A percentile compares a stretch with the other conserved stretches of the same genome.
Evolutionary conservation across 1,139 yeast species (phyloP).

Genomic region (Geotrichum bryndzae): DNA sequence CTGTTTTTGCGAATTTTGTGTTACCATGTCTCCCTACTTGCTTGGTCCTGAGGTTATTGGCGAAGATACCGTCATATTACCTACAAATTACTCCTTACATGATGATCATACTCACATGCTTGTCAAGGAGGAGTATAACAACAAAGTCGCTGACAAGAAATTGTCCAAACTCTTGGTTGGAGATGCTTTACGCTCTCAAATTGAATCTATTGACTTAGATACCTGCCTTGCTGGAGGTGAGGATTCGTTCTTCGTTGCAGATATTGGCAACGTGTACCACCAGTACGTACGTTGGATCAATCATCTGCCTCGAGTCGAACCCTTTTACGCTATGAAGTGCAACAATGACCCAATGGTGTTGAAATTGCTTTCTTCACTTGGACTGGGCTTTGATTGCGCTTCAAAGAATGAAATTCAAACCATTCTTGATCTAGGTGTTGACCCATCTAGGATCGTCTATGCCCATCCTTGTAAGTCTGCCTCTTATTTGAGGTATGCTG

Average conservation of each 20-base stretch:
- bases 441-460: constrained; percentile 65
- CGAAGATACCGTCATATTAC: constrained; percentile 14
- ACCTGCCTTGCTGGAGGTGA: constrained; percentile 72
- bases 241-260: constrained; percentile 85
- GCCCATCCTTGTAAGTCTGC: constrained; percentile 93
- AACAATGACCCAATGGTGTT: constrained; percentile 67
- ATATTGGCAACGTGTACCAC: constrained; percentile 63
- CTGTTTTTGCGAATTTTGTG: background rate
- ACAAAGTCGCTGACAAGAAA: constrained; percentile 14
- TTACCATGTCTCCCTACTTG: constrained; percentile 18
- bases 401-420: constrained; percentile 76
- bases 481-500: constrained; percentile 72
- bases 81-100: constrained; percentile 4
- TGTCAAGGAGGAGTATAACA: constrained; percentile 15
- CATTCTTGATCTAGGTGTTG: constrained; percentile 56
- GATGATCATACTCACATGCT: background rate
- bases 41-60: constrained; percentile 17
- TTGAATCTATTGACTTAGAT: constrained; percentile 47
- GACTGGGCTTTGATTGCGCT: constrained; percentile 89
- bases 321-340: constrained; percentile 92
- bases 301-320: constrained; percentile 66
- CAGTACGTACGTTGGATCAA: constrained; percentile 57
- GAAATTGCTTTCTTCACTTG: constrained; percentile 50
- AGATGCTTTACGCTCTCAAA: constrained; percentile 24
- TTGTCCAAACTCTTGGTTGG: constrained; percentile 25